phyloP scores from a whole-genome alignment of 805 yeast species.

The Pichia insulana region DNA sequence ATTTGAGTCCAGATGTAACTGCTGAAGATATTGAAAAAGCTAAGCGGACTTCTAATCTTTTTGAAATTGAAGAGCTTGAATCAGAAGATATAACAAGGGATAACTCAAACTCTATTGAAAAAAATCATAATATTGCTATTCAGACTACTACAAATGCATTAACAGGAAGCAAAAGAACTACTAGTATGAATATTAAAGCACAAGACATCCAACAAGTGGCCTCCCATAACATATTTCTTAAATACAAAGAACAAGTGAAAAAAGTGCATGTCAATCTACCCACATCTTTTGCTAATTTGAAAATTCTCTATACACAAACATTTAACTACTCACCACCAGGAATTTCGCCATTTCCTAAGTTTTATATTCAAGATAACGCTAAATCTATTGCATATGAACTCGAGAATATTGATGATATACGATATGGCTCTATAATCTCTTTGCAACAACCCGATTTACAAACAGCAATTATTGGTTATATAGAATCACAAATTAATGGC shows the following conservation, averaged over 20 bases:
- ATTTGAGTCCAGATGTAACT: constrained; percentile 2
- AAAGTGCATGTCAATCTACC: constrained; percentile 41
- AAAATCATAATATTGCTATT: neutral
- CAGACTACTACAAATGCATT: constrained; percentile 2
- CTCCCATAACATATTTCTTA: constrained; percentile 34
- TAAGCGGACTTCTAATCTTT: neutral
- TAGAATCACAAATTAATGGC: constrained; percentile 22
- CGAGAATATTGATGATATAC: constrained; percentile 64
- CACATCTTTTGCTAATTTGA: constrained; percentile 42
- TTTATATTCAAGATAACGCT: constrained; percentile 58
- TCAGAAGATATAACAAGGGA: neutral
- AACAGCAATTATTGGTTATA: constrained; percentile 17
- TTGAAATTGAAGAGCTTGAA: neutral
- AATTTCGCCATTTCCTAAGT: constrained; percentile 54
- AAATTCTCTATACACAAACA: constrained; percentile 75
- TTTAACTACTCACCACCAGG: constrained; percentile 67
- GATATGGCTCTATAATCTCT: constrained; percentile 50
- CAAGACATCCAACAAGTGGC: too few species aligned
- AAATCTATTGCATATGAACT: constrained; percentile 66
- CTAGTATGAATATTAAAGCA: too few species aligned
- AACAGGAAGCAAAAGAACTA: neutral
- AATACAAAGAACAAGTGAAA: constrained; percentile 44
- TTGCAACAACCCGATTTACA: constrained; percentile 39
- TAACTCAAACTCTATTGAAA: neutral
- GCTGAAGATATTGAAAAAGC: constrained; percentile 7